Evolutionary conservation across 352 stramenopile species (phyloP).

Genomic region (Thraustotheca clavata): DNA sequence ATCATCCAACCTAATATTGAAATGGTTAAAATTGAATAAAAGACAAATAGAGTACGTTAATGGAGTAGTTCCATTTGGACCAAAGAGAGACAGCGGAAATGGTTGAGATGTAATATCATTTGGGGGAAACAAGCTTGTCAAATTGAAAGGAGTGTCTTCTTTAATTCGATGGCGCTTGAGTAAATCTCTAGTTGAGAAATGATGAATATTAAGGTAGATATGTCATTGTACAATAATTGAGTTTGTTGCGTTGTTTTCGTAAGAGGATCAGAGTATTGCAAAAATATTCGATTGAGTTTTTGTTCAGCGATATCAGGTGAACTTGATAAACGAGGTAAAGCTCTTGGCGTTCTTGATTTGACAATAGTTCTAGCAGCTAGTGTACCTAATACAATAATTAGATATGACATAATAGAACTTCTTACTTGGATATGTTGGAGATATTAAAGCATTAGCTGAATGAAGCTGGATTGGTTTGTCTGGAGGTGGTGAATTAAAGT

Average conservation of each 20-base stretch:
- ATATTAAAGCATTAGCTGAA: conserved; percentile 29
- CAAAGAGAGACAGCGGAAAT: conserved; percentile 16
- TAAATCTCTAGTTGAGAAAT: conserved; percentile 38
- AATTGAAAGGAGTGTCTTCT: conserved; percentile 30
- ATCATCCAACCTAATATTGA: conserved; percentile 31
- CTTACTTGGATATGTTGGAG: conserved; percentile 13
- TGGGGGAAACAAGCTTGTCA: conserved; percentile 2
- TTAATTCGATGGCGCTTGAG: conserved; percentile 59
- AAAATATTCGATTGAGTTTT: conserved; percentile 82
- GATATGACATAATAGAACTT: conserved; percentile 40
- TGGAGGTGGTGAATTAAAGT: not conserved
- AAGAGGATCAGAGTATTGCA: conserved; percentile 60
- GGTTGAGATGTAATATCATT: conserved; percentile 15
- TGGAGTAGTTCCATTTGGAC: conserved; percentile 4
- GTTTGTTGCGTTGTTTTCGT: conserved; percentile 41
- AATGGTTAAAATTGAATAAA: conserved; percentile 38
- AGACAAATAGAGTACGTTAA: conserved; percentile 18
- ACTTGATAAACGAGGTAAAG: conserved; percentile 29
- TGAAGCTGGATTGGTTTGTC: not conserved
- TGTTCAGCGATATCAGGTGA: conserved; percentile 74
- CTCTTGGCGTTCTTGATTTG: conserved; percentile 22
- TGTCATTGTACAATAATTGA: conserved; percentile 15
- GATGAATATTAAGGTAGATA: not conserved
- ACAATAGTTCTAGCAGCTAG: conserved; percentile 40
- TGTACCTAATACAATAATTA: conserved; percentile 25